phyloP scores from a whole-genome alignment of 2,329 filamentous ascomycete species.

The Botrytis medusae region DNA sequence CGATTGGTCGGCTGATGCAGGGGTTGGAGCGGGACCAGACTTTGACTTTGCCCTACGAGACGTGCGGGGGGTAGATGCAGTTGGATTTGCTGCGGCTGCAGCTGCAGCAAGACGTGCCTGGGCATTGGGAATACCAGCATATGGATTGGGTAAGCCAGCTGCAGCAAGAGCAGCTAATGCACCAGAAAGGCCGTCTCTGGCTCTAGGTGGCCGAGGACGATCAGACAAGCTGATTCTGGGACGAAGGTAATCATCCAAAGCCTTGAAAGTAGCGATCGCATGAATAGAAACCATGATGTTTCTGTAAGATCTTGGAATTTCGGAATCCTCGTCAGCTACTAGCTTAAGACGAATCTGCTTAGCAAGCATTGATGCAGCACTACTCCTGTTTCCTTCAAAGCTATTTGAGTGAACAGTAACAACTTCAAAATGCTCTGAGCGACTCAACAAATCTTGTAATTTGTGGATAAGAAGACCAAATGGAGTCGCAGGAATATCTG shows the following conservation, averaged over 20 bases:
- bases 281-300: conserved; percentile 99
- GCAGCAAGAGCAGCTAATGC: conserved; percentile 77
- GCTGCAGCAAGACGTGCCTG: conserved; percentile 35
- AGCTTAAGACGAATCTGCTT: conserved; percentile 92
- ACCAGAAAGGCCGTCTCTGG: conserved; percentile 61
- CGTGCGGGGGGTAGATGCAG: conserved; percentile 42
- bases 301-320: conserved; percentile 81
- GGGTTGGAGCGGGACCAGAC: conserved; percentile 44
- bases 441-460: conserved; percentile 90
- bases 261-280: conserved; percentile 96
- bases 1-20: conserved; percentile 44
- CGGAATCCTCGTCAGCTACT: conserved; percentile 84
- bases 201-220: conserved; percentile 62
- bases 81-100: conserved; percentile 41
- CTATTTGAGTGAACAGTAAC: conserved; percentile 92
- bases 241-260: conserved; percentile 90
- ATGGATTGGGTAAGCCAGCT: conserved; percentile 58
- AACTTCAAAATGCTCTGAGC: conserved; percentile 97
- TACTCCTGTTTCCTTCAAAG: conserved; percentile 85
- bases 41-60: conserved; percentile 46
- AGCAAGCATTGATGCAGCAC: conserved; percentile 90
- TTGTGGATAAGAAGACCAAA: conserved; percentile 93
- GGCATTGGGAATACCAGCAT: conserved; percentile 37
- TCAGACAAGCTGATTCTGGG: conserved; percentile 84
- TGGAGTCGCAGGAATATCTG: conserved; percentile 72